Percentiles rank a stretch among this genome's conserved stretches.
These are phyloP conservation scores for Solanum appendiculatum DNA, from an alignment of 257 asterid genomes.

Conservation along the genomic window DNA sequence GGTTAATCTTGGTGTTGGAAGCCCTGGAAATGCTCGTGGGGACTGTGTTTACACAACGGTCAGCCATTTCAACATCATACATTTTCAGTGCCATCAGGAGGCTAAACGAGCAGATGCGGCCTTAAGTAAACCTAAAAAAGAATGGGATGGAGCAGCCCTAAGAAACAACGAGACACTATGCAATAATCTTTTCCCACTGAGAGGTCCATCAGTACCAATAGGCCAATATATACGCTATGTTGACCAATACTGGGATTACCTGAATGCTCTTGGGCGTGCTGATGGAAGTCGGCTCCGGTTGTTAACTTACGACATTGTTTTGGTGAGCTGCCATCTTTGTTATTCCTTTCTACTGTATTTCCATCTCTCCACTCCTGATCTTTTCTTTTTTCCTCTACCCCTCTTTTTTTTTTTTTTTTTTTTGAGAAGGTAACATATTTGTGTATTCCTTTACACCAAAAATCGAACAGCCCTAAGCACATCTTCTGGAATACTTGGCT, in stretches of 20 bases:
- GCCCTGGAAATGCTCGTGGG: constrained; percentile 83
- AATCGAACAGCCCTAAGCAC: not conserved
- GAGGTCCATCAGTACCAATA: constrained; percentile 80
- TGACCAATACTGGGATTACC: constrained; percentile 98
- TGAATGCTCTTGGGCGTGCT: constrained; percentile 88
- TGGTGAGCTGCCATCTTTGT: constrained; percentile 43
- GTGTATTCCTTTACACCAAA: not conserved
- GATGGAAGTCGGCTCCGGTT: constrained; percentile 94
- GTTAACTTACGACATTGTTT: constrained; percentile 82
- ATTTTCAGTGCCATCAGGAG: constrained; percentile 99
- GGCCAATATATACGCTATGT: constrained; percentile 78
- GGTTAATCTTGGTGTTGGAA: constrained; percentile 83
- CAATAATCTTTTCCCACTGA: constrained; percentile 80
- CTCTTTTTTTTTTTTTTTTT: not conserved
- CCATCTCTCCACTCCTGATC: not conserved
- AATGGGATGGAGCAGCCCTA: constrained; percentile 99
- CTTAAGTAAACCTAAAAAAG: constrained; percentile 81
- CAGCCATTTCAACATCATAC: constrained; percentile 96
- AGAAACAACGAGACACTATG: constrained; percentile 93
- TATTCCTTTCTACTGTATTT: not conserved
- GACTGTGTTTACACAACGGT: constrained; percentile 97
- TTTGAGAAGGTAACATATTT: not conserved
- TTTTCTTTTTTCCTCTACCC: not conserved
- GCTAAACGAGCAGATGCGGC: constrained; percentile 99
- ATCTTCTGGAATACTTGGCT: not conserved